Evolutionary conservation across 495 filamentous ascomycete genomes (phyloP), one percentile per base, ranked within the genome.

Genomic region (Schizothecium vesticola): DNA sequence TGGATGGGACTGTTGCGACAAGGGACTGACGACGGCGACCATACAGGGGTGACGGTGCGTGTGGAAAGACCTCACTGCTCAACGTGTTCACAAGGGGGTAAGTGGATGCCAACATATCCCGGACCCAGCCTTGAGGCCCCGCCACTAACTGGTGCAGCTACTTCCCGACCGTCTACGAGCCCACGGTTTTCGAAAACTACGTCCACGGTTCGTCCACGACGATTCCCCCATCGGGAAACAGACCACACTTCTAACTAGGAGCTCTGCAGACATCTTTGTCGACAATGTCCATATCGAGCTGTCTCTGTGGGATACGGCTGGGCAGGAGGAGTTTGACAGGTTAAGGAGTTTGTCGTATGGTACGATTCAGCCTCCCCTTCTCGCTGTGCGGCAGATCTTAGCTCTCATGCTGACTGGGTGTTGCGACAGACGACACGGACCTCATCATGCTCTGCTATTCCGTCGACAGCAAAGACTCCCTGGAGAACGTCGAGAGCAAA

Each of bases 11-110:
- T 61, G 63, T 72, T 51, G 66, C 71, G 67, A 58, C 25, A 59
- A 61, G 29, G 36, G 64, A 71, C 77, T 81, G 74, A 82, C 75
- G 43, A n/a, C 43, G 43, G 43, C 19, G 36, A 56, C 55, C 31
- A 64, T 59, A 73, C 73, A 96, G 92, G 78, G 95, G 95, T 72
- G 95, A 99, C 80, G 95, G 95, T 84, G 95, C 95, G 70, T 97
- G 92, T 78, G 95, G 95, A 75, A 99, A 99, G 84, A 99, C 95
- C 63, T 97, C 94, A 59, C 83, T 97, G 69, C 80, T 99, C 79
- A 99, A 99, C 79, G 95, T 99, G 71, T 99, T 99, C 80, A 99
- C 95, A 64, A 90, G 95, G 90, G 95, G 95, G 91, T 96, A 82
- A 72, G 86, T 80, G 43, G 43, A 51, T 51, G 43, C 3, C 26